Base-by-base conservation (phyloP, 768 basidiomycete species). In the Calocybe indica region DNA sequence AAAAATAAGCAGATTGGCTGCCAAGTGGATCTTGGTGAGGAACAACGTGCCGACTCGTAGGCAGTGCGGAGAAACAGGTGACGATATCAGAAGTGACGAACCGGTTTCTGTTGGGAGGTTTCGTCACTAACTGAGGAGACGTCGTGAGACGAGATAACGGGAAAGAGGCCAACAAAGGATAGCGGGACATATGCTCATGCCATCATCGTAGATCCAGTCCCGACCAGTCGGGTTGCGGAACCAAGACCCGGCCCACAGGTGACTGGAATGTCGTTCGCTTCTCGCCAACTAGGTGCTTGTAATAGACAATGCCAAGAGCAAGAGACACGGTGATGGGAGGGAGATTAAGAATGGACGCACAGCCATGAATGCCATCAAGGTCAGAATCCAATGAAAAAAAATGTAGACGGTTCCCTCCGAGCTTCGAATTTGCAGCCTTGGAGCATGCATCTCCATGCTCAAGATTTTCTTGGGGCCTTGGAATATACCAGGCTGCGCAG, bases 271-370 rank as follows among this genome's bases (percentile, higher is more conserved):
- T 34, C 43, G 22, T 42, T 50, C 46, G 45, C 54, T 41, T 37
- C 49, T 47, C 40, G 45, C 44, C 22, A 46, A 31, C 15, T 32
- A 29, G 33, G 22, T 29, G 12, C 38, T 40, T 36, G 33, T 50
- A 42, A 46, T 43, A 37, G 46, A 46, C 40, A 41, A n/a, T 45
- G 52, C 48, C 54, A 55, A 55, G 54, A 47, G n/a, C 14, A 22
- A 35, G 36, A 29, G 46, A 52, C 45, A 48, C 38, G 47, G 31
- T 43, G 14, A 51, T 46, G 45, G 45, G 36, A 43, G 47, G 31
- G 9, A 35, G 9, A 37, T 11, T 22, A 50, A 36, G 9, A 39
- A 36, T 37, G 43, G 15, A 32, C 37, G 40, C 38, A 13, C 36
- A 43, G 38, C n/a, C 35, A 47, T 10, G 9, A 40, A 40, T 15